Evolutionary conservation across 2,329 filamentous ascomycete species (phyloP).

Genomic region (Periconia sp.): DNA sequence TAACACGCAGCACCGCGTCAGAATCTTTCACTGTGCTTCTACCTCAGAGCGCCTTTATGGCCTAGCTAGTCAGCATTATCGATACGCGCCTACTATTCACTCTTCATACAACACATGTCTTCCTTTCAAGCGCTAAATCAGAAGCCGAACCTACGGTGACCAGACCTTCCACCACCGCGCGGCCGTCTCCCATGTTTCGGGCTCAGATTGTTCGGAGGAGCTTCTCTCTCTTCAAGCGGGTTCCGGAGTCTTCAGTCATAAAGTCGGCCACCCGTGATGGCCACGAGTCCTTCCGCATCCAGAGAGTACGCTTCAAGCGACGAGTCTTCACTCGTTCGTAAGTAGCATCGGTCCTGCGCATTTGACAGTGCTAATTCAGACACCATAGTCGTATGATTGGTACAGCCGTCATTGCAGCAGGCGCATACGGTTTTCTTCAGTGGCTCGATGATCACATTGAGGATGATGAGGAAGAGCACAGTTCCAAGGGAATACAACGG

Average conservation of each 20-base stretch:
- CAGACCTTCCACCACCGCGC: conserved; percentile 21
- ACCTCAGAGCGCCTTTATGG: too few relatives aligned
- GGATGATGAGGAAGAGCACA: conserved; percentile 24
- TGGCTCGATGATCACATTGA: conserved; percentile 32
- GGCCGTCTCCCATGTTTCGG: conserved; percentile 44
- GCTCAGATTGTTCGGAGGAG: conserved; percentile 44
- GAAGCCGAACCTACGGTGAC: conserved; percentile 13
- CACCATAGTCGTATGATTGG: conserved; percentile 31
- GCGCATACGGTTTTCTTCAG: conserved; percentile 24
- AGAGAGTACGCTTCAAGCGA: conserved; percentile 49
- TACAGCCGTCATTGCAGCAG: conserved; percentile 21
- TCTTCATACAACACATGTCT: conserved; percentile 8
- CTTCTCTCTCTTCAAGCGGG: conserved; percentile 41
- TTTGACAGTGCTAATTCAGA: conserved; percentile 10
- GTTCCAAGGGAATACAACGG: too few relatives aligned
- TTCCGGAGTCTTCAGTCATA: conserved; percentile 28
- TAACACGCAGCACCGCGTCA: too few relatives aligned
- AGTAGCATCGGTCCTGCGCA: conserved; percentile 15
- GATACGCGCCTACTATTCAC: too few relatives aligned
- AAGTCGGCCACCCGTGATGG: conserved; percentile 37
- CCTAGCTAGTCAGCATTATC: too few relatives aligned
- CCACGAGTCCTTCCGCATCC: conserved; percentile 36
- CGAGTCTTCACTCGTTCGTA: conserved; percentile 45
- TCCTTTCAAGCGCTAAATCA: not conserved
- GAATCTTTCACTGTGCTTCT: too few relatives aligned